Conservation (phyloP, 352 stramenopile species). For the Plasmopara halstedii region DNA sequence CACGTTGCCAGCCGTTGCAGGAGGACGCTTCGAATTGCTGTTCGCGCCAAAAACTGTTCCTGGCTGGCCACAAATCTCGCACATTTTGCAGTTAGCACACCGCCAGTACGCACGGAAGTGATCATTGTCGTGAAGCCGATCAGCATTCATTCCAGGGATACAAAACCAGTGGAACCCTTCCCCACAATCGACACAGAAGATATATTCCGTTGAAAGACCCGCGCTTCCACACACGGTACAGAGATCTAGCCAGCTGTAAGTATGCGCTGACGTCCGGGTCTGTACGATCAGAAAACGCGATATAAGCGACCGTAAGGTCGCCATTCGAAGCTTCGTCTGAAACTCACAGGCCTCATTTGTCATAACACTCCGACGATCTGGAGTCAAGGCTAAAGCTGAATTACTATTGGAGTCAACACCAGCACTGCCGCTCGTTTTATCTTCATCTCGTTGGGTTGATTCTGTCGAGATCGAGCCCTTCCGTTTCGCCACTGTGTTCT, state of each 20-base stretch:
- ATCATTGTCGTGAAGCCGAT: slow-evolving; percentile 25
- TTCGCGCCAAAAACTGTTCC: slow-evolving; percentile 13
- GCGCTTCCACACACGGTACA: slow-evolving; percentile 88
- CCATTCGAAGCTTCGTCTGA: slow-evolving; percentile 55
- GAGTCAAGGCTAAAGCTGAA: neutral
- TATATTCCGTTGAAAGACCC: slow-evolving; percentile 63
- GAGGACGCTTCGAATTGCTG: slow-evolving; percentile 1
- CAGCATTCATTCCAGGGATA: slow-evolving; percentile 31
- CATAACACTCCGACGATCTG: slow-evolving; percentile 13
- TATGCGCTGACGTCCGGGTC: slow-evolving; percentile 71
- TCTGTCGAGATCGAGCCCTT: slow-evolving; percentile 8
- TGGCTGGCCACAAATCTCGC: slow-evolving; percentile 85
- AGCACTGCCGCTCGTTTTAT: neutral
- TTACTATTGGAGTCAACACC: slow-evolving; percentile 1
- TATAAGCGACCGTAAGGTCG: slow-evolving; percentile 56
- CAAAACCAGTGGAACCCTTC: slow-evolving; percentile 95
- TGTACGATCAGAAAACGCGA: slow-evolving; percentile 67
- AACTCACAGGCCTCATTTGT: slow-evolving; percentile 28
- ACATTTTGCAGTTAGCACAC: slow-evolving; percentile 95
- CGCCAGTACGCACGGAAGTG: slow-evolving; percentile 81
- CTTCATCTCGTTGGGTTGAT: slow-evolving; percentile 2
- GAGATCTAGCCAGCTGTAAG: slow-evolving; percentile 88
- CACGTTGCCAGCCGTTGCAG: slow-evolving; percentile 15
- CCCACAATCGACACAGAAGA: slow-evolving; percentile 96
- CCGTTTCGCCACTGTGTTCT: slow-evolving; percentile 11